Conservation (phyloP, 257 asterid genomes). For the Cinchona pubescens region DNA sequence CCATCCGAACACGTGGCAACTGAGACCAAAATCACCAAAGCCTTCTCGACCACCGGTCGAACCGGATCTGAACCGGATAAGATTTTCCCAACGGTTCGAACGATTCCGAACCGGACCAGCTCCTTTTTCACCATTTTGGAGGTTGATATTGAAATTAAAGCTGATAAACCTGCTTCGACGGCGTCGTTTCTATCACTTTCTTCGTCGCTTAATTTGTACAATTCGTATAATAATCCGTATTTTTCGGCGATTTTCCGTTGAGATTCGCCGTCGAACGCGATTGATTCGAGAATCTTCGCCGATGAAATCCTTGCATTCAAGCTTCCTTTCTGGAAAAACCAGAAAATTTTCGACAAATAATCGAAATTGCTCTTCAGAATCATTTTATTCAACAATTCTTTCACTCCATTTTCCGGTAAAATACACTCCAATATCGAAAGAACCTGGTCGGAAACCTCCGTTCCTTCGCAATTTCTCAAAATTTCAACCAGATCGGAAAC, state of each 20-base stretch:
- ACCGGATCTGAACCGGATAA: constrained; percentile 42
- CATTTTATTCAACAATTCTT: constrained; percentile 37
- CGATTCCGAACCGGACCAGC: constrained; percentile 62
- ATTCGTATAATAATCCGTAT: constrained; percentile 42
- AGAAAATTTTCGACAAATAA: constrained; percentile 37
- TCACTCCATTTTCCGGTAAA: constrained; percentile 38
- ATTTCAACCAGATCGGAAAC: constrained; percentile 31
- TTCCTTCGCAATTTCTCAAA: constrained; percentile 35
- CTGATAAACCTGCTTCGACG: constrained; percentile 53
- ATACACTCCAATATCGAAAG: constrained; percentile 52
- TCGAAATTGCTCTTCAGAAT: constrained; percentile 35
- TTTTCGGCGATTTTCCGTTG: constrained; percentile 50
- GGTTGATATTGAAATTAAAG: constrained; percentile 49
- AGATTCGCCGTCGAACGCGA: constrained; percentile 57
- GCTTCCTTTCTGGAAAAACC: constrained; percentile 47
- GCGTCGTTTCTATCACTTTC: constrained; percentile 33
- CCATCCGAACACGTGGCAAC: constrained; percentile 81
- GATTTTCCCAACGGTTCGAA: constrained; percentile 39
- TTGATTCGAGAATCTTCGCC: constrained; percentile 49
- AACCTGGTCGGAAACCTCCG: constrained; percentile 47
- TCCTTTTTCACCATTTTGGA: constrained; percentile 61
- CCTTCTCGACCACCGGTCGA: constrained; percentile 41
- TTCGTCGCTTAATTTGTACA: constrained; percentile 35
- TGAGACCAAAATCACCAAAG: constrained; percentile 41
- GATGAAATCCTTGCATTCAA: constrained; percentile 49